phyloP scores from a whole-genome alignment of 2,329 filamentous ascomycete species.

The Venturiaceae sp. region DNA sequence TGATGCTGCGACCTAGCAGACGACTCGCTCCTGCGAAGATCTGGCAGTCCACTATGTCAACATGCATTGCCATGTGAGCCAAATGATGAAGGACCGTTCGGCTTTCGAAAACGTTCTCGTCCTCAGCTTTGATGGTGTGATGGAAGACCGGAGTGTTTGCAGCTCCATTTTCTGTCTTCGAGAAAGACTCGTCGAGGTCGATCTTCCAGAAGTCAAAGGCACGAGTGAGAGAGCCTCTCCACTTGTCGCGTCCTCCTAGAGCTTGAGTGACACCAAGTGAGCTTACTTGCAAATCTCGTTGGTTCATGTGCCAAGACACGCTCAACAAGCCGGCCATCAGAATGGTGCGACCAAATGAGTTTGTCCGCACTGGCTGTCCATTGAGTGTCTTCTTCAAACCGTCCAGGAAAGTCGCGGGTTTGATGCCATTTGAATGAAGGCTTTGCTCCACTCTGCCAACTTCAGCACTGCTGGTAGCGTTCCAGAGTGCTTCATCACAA shows the following conservation, averaged over 20 bases:
- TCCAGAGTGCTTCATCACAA: constrained; percentile 89
- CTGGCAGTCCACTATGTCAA: constrained; percentile 94
- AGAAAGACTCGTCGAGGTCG: constrained; percentile 77
- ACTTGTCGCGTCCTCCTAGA: constrained; percentile 80
- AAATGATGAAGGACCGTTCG: constrained; percentile 85
- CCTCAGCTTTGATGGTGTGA: constrained; percentile 27
- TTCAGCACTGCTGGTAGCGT: constrained; percentile 77
- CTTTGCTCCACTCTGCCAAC: constrained; percentile 76
- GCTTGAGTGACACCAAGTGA: constrained; percentile 72
- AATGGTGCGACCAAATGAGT: constrained; percentile 85
- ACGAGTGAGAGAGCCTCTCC: constrained; percentile 73
- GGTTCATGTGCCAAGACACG: constrained; percentile 96
- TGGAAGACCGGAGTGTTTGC: constrained; percentile 20
- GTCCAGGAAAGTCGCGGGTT: constrained; percentile 80
- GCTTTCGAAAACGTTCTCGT: constrained; percentile 74
- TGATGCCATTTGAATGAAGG: constrained; percentile 70
- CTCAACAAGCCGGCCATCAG: constrained; percentile 90
- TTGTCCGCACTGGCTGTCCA: constrained; percentile 76
- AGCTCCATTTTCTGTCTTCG: constrained; percentile 36
- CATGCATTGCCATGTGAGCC: constrained; percentile 96
- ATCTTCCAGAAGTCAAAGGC: constrained; percentile 92
- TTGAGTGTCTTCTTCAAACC: constrained; percentile 83
- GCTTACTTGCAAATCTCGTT: constrained; percentile 85
- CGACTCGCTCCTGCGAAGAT: constrained; percentile 85
- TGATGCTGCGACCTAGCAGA: constrained; percentile 77